Evolutionary conservation across 2,329 filamentous ascomycete genomes (phyloP).

Genomic region (Cladobotryum mycophilum): DNA sequence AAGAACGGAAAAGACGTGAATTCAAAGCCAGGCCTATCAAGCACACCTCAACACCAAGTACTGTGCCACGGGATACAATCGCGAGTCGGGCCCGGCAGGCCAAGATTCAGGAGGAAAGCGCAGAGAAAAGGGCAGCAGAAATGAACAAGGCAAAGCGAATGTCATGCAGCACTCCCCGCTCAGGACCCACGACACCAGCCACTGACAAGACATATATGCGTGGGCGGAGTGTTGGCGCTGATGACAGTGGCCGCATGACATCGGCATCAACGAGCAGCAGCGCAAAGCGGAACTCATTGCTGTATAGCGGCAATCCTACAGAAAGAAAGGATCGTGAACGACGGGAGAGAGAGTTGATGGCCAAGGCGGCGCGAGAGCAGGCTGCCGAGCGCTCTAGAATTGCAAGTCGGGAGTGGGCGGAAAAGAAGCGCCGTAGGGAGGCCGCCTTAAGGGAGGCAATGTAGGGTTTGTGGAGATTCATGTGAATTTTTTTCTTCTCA

Average conservation of each 20-base stretch:
- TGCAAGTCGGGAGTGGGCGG: slow-evolving; percentile 56
- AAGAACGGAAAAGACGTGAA: slow-evolving; percentile 53
- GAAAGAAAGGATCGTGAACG: slow-evolving; percentile 47
- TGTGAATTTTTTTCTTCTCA: not conserved
- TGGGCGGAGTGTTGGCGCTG: slow-evolving; percentile 20
- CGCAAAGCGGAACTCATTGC: slow-evolving; percentile 42
- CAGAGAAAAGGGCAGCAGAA: slow-evolving; percentile 14
- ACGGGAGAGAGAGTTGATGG: slow-evolving; percentile 46
- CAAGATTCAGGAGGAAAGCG: slow-evolving; percentile 29
- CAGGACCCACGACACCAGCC: slow-evolving; percentile 1
- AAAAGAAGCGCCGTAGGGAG: slow-evolving; percentile 46
- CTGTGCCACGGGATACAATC: slow-evolving; percentile 49
- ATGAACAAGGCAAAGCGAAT: slow-evolving; percentile 19
- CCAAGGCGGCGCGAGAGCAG: slow-evolving; percentile 50
- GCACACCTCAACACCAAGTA: slow-evolving; percentile 33
- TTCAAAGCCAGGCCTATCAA: slow-evolving; percentile 57
- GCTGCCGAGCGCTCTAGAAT: slow-evolving; percentile 56
- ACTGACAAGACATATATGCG: slow-evolving; percentile 16
- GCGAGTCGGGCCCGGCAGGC: slow-evolving; percentile 51
- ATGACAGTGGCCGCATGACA: slow-evolving; percentile 31
- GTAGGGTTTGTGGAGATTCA: not conserved
- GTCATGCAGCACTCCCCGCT: slow-evolving; percentile 16
- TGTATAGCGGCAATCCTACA: slow-evolving; percentile 45
- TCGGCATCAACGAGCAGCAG: slow-evolving; percentile 41
- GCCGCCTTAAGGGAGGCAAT: slow-evolving; percentile 4